phyloP scores from a whole-genome alignment of 2,329 filamentous ascomycete species.

The Lachnellula subtilissima region DNA sequence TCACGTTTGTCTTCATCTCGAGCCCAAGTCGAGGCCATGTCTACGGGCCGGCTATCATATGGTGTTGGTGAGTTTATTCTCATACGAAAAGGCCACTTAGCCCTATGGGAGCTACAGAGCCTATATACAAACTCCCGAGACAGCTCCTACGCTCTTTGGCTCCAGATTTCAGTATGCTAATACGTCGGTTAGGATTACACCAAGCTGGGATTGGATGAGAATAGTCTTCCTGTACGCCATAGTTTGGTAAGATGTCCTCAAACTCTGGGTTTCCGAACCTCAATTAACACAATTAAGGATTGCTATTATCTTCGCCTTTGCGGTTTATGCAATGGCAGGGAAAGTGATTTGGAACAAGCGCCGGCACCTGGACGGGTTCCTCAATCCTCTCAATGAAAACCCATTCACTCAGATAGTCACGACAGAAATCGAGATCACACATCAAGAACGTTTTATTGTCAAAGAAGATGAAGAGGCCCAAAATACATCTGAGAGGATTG shows the following conservation, averaged over 20 bases:
- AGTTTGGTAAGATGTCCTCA: conserved; percentile 44
- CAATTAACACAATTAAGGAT: conserved; percentile 35
- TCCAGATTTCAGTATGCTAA: too few species aligned
- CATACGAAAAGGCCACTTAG: too few species aligned
- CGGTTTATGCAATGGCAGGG: conserved; percentile 61
- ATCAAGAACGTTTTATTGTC: conserved; percentile 34
- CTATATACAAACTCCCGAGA: too few species aligned
- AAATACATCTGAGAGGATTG: not conserved
- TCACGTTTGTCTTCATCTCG: conserved; percentile 47
- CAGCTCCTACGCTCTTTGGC: too few species aligned
- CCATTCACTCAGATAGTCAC: conserved; percentile 31
- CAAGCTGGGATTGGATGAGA: conserved; percentile 63
- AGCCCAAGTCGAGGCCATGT: conserved; percentile 24
- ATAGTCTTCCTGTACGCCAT: conserved; percentile 69
- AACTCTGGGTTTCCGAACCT: not conserved
- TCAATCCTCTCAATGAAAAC: conserved; percentile 45
- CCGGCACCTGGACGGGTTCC: conserved; percentile 53
- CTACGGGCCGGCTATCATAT: conserved; percentile 47
- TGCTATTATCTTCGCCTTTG: conserved; percentile 53
- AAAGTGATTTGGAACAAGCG: conserved; percentile 58
- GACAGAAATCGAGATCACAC: conserved; percentile 39
- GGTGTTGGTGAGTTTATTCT: conserved; percentile 54
- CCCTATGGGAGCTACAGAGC: too few species aligned
- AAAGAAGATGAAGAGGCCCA: conserved; percentile 10
- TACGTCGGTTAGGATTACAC: conserved; percentile 41